These are phyloP conservation scores for Salvia rosmarinus DNA, from an alignment of 257 asterid genomes.

Conservation along the genomic window DNA sequence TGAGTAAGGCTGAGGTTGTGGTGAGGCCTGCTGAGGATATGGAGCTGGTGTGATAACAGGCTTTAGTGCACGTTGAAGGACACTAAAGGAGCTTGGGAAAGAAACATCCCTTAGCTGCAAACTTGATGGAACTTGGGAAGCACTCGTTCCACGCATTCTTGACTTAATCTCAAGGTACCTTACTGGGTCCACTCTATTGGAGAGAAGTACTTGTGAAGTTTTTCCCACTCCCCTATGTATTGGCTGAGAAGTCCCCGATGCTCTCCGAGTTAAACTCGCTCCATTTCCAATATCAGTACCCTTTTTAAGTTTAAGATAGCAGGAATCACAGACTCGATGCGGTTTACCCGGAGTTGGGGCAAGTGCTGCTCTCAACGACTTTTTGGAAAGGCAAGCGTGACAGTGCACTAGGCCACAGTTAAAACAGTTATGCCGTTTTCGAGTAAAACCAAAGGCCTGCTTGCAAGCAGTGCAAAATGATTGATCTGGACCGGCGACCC, in stretches of 20 bases:
- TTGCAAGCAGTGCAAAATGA: constrained; percentile 82
- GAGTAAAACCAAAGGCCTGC: constrained; percentile 86
- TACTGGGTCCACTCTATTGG: constrained; percentile 68
- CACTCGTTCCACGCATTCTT: constrained; percentile 49
- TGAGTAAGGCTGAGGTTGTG: constrained; percentile 57
- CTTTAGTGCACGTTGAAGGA: constrained; percentile 72
- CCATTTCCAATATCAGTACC: constrained; percentile 55
- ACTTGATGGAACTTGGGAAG: constrained; percentile 91
- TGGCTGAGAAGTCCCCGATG: constrained; percentile 49
- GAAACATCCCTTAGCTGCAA: constrained; percentile 82
- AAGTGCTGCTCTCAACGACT: constrained; percentile 77
- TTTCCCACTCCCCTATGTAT: constrained; percentile 51
- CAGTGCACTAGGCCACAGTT: constrained; percentile 92
- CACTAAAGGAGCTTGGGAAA: constrained; percentile 87
- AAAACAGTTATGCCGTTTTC: constrained; percentile 82
- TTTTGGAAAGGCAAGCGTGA: constrained; percentile 84
- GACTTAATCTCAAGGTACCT: constrained; percentile 80
- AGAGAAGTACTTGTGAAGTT: constrained; percentile 61
- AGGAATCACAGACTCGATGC: constrained; percentile 86
- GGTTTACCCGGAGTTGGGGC: constrained; percentile 97
- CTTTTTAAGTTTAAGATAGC: constrained; percentile 67
- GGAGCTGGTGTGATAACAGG: constrained; percentile 55
- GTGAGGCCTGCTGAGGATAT: constrained; percentile 38
- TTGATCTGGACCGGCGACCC: constrained; percentile 95
- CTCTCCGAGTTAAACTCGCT: constrained; percentile 43